Evolutionary conservation across 495 filamentous ascomycete genomes (phyloP).

Genomic region (Aspergillus cristatus): DNA sequence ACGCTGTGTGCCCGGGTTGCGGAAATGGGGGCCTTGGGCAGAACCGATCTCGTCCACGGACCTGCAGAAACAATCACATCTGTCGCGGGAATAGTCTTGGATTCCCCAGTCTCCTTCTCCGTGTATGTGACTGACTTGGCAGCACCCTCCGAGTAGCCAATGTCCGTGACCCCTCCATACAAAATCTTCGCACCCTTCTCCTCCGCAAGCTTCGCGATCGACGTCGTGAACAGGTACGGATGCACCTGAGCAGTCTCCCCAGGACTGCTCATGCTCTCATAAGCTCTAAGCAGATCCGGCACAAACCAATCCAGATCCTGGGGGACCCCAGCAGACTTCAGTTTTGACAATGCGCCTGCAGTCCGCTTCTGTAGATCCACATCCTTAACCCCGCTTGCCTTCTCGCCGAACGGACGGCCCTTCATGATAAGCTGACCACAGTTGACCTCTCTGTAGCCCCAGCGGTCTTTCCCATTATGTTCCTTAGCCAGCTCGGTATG

Average conservation of each 20-base stretch:
- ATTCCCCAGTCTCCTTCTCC: slow-evolving; percentile 50
- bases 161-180: slow-evolving; percentile 54
- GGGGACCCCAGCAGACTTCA: slow-evolving; percentile 57
- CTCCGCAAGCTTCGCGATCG: slow-evolving; percentile 71
- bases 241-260: slow-evolving; percentile 88
- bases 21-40: slow-evolving; percentile 68
- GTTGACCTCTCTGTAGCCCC: slow-evolving; percentile 78
- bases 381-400: slow-evolving; percentile 18
- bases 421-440: slow-evolving; percentile 63
- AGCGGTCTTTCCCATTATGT: slow-evolving; percentile 69
- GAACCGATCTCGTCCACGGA: slow-evolving; percentile 74
- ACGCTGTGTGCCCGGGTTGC: slow-evolving; percentile 85
- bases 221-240: slow-evolving; percentile 83
- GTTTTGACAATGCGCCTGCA: slow-evolving; percentile 45
- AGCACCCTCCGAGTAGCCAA: slow-evolving; percentile 42
- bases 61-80: slow-evolving; percentile 80
- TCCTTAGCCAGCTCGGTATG: slow-evolving; percentile 79
- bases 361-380: slow-evolving; percentile 68
- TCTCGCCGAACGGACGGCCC: slow-evolving; percentile 34
- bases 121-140: slow-evolving; percentile 69
- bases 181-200: slow-evolving; percentile 66
- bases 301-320: slow-evolving; percentile 82
- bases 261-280: slow-evolving; percentile 75
- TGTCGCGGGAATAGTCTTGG: slow-evolving; percentile 60
- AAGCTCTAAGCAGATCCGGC: slow-evolving; percentile 52